Evolutionary conservation across 2,329 filamentous ascomycete species (phyloP), one percentile per base, ranked within the genome.

Genomic region (Fusarium torulosum): DNA sequence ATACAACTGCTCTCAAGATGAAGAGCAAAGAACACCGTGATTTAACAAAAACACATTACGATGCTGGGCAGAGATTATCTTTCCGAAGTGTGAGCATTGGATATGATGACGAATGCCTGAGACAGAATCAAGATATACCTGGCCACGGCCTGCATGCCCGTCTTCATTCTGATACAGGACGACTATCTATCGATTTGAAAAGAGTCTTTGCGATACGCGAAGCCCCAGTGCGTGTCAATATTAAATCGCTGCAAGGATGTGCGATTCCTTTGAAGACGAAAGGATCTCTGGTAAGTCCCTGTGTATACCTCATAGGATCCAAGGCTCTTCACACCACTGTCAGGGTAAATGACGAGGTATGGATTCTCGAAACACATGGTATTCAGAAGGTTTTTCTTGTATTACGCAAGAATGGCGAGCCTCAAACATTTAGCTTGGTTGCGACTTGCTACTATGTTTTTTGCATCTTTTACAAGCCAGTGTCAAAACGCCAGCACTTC

Each of bases 281-380:
- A n/a, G 4, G 7, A 35, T n/a, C 6, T 17, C 2, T 9, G 4
- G 2, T 2, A 35, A 15, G 4, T 35, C 14, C 14, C 2, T 8
- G 4, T 5, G 33, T 35, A 5, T 35, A n/a, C 33, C 33, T 35
- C 4, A 35, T 35, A 35, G 33, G 33, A 35, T 4, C 5, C 4
- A 35, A 35, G 1, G 7, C 15, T 9, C 33, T 35, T 17, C 33
- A 35, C 14, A 17, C 15, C 33, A 35, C 9, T 6, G 33, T 35
- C 15, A 35, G 7, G 33, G 33, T 35, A 35, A 7, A 7, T 4
- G 33, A 35, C 15, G 33, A 35, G 33, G 33, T 35, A 35, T 35
- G 33, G 33, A 35, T 35, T 15, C 15, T 35, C 1, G 33, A 35
- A 35, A 17, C 14, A 35, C 7, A 6, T 8, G 33, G 4, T n/a